Evolutionary conservation across 768 basidiomycete genomes (phyloP).

Genomic region (Plicaturopsis crispa): DNA sequence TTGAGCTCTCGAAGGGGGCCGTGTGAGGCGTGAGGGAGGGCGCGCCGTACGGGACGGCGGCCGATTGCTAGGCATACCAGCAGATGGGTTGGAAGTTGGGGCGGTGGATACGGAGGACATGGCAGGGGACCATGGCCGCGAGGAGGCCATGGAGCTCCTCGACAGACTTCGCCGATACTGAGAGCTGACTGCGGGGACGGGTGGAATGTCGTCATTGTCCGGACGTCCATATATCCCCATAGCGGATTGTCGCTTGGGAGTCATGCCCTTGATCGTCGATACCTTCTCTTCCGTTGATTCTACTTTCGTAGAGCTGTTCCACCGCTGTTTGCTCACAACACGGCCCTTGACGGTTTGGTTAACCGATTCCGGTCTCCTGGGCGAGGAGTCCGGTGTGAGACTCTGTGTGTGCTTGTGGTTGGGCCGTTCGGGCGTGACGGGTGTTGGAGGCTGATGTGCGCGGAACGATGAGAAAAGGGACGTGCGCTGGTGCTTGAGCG

Average conservation of each 20-base stretch:
- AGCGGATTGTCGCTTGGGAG: constrained; percentile 46
- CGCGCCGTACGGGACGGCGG: constrained; percentile 25
- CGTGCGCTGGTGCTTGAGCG: constrained; percentile 37
- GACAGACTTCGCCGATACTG: constrained; percentile 60
- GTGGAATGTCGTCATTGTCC: constrained; percentile 33
- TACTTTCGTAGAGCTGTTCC: constrained; percentile 83
- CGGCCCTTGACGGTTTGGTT: constrained; percentile 33
- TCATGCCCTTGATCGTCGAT: constrained; percentile 37
- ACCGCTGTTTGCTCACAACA: constrained; percentile 37
- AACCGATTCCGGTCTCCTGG: constrained; percentile 34
- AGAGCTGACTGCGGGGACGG: constrained; percentile 40
- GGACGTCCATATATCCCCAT: constrained; percentile 17
- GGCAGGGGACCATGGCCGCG: constrained; percentile 74
- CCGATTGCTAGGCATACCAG: constrained; percentile 31
- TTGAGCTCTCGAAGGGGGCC: constrained; percentile 50
- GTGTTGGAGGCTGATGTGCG: constrained; percentile 32
- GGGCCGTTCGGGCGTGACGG: constrained; percentile 49
- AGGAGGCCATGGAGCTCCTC: constrained; percentile 69
- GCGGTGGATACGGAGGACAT: constrained; percentile 66
- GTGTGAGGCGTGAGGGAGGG: constrained; percentile 20
- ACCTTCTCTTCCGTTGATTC: constrained; percentile 42
- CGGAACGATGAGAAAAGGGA: constrained; percentile 51
- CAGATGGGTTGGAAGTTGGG: constrained; percentile 37
- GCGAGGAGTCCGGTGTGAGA: constrained; percentile 63
- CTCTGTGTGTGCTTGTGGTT: constrained; percentile 67